Conservation (phyloP, 2,329 filamentous ascomycete species). For the Aspergillus nomiae region DNA sequence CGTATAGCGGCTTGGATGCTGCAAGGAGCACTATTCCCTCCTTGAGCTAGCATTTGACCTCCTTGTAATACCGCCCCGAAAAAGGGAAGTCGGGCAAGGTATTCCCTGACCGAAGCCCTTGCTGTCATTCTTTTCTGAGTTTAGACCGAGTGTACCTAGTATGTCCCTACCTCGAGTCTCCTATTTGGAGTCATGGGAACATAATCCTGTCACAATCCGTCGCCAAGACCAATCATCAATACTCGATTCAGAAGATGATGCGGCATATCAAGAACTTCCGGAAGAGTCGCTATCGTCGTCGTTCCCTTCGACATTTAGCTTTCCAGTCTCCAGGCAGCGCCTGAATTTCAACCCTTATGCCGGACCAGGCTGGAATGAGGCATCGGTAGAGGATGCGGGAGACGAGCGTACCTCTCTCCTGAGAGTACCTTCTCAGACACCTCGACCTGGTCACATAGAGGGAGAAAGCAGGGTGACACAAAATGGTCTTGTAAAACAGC, state of each 20-base stretch:
- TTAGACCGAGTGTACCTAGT: slow-evolving; percentile 9
- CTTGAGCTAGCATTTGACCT: background rate
- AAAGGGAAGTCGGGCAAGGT: background rate
- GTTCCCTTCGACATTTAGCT: slow-evolving; percentile 36
- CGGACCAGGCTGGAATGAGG: slow-evolving; percentile 40
- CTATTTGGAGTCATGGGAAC: slow-evolving; percentile 48
- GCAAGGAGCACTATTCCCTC: background rate
- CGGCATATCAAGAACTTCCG: slow-evolving; percentile 32
- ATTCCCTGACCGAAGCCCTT: background rate
- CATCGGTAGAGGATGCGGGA: slow-evolving; percentile 27
- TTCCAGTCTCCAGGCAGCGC: slow-evolving; percentile 27
- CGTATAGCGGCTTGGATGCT: background rate
- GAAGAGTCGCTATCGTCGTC: slow-evolving; percentile 35
- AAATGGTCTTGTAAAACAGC: slow-evolving; percentile 17
- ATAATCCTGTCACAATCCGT: slow-evolving; percentile 31
- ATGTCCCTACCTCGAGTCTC: slow-evolving; percentile 48
- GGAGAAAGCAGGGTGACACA: slow-evolving; percentile 10
- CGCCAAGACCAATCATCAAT: slow-evolving; percentile 24
- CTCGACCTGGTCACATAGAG: slow-evolving; percentile 21
- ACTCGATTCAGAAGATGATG: slow-evolving; percentile 29
- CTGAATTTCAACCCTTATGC: slow-evolving; percentile 48
- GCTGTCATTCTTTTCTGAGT: background rate
- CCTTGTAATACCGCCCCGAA: background rate
- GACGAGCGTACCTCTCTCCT: slow-evolving; percentile 30
- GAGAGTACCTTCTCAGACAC: slow-evolving; percentile 22